A percentile compares a stretch with the other conserved stretches of the same genome.
Conservation (phyloP, 2,329 filamentous ascomycete genomes). For the Talaromyces rugulosus region DNA sequence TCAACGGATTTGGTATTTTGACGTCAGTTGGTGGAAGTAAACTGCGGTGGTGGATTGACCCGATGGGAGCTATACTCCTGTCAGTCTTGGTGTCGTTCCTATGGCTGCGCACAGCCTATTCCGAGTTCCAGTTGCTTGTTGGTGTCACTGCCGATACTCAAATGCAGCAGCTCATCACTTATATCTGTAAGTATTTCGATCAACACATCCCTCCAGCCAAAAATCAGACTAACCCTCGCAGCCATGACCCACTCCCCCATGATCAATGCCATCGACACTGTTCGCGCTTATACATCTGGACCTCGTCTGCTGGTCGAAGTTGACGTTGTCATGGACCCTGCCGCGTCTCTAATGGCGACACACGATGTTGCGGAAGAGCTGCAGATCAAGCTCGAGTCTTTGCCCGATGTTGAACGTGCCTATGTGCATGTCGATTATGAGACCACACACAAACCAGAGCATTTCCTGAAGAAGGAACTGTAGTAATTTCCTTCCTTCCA, state of each 20-base stretch:
- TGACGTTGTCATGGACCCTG: constrained; percentile 86
- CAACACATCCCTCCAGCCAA: constrained; percentile 5
- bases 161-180: constrained; percentile 90
- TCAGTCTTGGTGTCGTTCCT: constrained; percentile 72
- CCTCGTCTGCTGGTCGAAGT: constrained; percentile 89
- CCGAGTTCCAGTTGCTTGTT: constrained; percentile 86
- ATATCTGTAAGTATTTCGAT: constrained; percentile 61
- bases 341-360: constrained; percentile 67
- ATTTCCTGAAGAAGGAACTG: constrained; percentile 63
- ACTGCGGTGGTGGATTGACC: constrained; percentile 91
- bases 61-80: constrained; percentile 80
- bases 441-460: constrained; percentile 91
- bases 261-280: constrained; percentile 87
- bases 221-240: constrained; percentile 31
- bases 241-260: constrained; percentile 75
- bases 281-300: constrained; percentile 87
- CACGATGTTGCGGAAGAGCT: constrained; percentile 93
- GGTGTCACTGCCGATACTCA: constrained; percentile 82
- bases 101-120: constrained; percentile 81
- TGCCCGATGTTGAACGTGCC: constrained; percentile 87
- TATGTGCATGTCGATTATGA: constrained; percentile 98
- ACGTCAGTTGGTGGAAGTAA: constrained; percentile 89
- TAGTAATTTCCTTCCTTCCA: background rate
- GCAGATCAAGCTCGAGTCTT: constrained; percentile 86
- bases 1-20: constrained; percentile 89